Base-by-base conservation (phyloP, 2,329 filamentous ascomycete species). In the Xylariaceae sp. region DNA sequence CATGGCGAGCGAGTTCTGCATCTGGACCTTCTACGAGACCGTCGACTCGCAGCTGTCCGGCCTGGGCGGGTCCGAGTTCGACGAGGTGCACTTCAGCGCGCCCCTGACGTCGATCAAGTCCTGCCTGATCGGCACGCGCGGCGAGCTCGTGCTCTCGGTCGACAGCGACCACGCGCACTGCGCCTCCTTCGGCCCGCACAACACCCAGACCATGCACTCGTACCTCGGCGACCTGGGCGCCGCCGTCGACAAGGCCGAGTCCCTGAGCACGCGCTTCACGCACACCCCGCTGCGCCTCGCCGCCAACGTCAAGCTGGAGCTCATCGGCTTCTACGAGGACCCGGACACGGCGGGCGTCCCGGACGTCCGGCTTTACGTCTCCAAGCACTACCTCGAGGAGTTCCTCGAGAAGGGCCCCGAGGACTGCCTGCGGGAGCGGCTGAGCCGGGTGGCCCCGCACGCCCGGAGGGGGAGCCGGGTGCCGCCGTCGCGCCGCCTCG, bases 11-110 rank as follows among this genome's bases (percentile, higher is more conserved):
- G 76, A 80, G 36, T 60, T 79, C 32, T 68, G 67, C 5, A 61
- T 80, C 10, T 80, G 75, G 74, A 76, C 74, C 0, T 71, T 79
- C 25, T 74, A 79, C 38, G 76, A 80, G 45, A 80, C 73, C 0
- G 65, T 74, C 6, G 75, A 79, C 49, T 77, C 75, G 1, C 64
- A 67, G 1, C 57, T 79, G 4, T 70, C 69, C 0, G 67, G 67
- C 1, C 48, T 58, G 2, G 60, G 58, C 1, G 48, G 52, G 4
- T 47, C 53, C 0, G 50, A 58, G 3, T 50, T 52, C 1, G 55
- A 57, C 4, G 68, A 70, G 34, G 62, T 77, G 3, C 72, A 72
- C 44, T 77, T 79, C 37, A 71, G 70, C 6, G 74, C 74, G 0
- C 74, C 75, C 0, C 56, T 80, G 12, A 71, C 72, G 0, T 77